Conservation (phyloP, 1,284 basidiomycete genomes). For the Heimioporus retisporus region DNA sequence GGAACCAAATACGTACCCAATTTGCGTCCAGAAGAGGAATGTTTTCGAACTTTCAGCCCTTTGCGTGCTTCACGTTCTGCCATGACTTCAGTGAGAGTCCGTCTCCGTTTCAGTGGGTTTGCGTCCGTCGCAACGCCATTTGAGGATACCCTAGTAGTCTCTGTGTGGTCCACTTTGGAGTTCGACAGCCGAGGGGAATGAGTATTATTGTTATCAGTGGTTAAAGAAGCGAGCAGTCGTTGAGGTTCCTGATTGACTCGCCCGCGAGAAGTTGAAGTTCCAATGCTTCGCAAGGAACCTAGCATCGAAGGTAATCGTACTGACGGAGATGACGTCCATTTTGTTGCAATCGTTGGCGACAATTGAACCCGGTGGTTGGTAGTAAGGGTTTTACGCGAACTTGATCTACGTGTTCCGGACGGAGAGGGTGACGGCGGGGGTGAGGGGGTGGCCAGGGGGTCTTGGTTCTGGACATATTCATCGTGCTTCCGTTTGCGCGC, state of each 20-base stretch:
- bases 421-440: conserved; percentile 32
- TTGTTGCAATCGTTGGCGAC: conserved; percentile 18
- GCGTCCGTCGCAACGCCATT: conserved; percentile 5
- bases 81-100: conserved; percentile 72
- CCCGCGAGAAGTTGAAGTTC: conserved; percentile 6
- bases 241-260: neutral
- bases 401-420: conserved; percentile 14
- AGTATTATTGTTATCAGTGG: conserved; percentile 1
- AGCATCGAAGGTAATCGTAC: conserved; percentile 38
- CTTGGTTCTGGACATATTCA: conserved; percentile 26
- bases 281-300: conserved; percentile 24
- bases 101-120: conserved; percentile 55
- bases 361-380: conserved; percentile 15
- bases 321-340: conserved; percentile 11
- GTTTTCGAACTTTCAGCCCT: conserved; percentile 41
- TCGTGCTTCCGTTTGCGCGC: conserved; percentile 35
- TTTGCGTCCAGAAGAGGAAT: conserved; percentile 17
- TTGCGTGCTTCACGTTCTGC: conserved; percentile 59
- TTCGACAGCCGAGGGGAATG: neutral
- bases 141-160: neutral
- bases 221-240: neutral
- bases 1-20: conserved; percentile 19
- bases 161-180: neutral
- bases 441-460: conserved; percentile 7
- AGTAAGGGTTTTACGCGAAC: conserved; percentile 6